These are phyloP conservation scores for Didymella keratinophila DNA, from an alignment of 2,329 filamentous ascomycete genomes.

Conservation along the genomic window DNA sequence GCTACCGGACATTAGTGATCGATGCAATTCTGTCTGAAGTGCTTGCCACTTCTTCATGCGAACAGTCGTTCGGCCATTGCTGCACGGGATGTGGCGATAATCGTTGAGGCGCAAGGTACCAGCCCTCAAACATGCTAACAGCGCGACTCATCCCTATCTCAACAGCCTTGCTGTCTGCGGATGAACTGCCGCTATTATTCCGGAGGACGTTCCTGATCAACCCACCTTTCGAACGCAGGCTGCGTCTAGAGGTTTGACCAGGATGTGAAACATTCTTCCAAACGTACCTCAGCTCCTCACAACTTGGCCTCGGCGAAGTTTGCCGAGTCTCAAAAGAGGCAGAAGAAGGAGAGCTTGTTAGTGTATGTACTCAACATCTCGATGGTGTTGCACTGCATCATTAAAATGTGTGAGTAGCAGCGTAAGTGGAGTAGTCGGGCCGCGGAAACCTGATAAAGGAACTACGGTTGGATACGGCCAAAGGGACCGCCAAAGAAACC, in stretches of 20 bases:
- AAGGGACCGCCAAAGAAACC: not conserved
- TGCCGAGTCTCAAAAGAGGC: not conserved
- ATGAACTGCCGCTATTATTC: not conserved
- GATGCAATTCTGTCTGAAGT: not conserved
- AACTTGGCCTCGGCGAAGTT: not conserved
- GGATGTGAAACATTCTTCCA: constrained; percentile 5
- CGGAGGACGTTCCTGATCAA: not conserved
- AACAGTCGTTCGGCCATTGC: not conserved
- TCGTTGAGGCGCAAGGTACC: constrained; percentile 22
- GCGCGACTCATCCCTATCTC: constrained; percentile 6
- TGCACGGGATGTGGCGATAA: constrained; percentile 3
- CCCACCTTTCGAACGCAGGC: not conserved
- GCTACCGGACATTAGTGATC: not conserved
- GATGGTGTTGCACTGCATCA: constrained; percentile 17
- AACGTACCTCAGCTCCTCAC: not conserved
- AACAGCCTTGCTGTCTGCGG: constrained; percentile 8
- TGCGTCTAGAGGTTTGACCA: constrained; percentile 2
- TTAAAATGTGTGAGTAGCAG: constrained; percentile 13
- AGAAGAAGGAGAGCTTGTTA: not conserved
- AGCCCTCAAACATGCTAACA: constrained; percentile 1
- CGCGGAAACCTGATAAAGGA: not conserved
- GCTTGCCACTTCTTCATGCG: not conserved
- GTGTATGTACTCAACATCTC: not conserved
- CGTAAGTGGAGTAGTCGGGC: constrained; percentile 18
- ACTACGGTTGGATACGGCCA: not conserved